Evolutionary conservation across 345 rosid species (phyloP), one percentile per base, ranked within the genome.

Genomic region (Gossypium australe): DNA sequence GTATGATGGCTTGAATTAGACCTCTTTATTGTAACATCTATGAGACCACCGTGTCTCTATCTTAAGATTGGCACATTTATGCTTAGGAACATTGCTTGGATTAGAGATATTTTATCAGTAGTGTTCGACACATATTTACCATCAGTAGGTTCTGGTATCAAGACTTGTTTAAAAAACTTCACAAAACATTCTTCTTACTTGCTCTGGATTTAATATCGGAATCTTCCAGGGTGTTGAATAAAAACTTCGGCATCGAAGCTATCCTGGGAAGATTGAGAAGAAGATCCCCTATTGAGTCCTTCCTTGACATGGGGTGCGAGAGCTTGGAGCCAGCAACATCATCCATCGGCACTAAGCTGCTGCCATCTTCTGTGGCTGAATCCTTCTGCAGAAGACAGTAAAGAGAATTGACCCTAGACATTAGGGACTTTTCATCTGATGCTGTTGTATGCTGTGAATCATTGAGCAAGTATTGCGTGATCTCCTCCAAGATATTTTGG

Each of bases 241-340:
- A 64, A 79, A 89, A 81, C 73, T 84, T 84, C 0, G 88, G 92
- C 27, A 87, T 79, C 41, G 96, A 89, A 9, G 90, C 86, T 11
- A 91, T 91, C 77, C 89, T 78, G 10, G 92, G 96, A 56, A 89
- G 93, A 75, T 81, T 81, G 67, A 86, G 87, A 68, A 90, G 85
- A 83, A 86, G 84, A 22, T 89, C 96, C 57, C 87, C 88, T 4
- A 84, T 78, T 0, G 92, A 87, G 51, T 90, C 93, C 43, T 87
- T 86, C 72, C 92, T 85, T 1, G 80, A 82, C 89, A 88, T 84
- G 24, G 78, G 74, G 12, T 55, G 60, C 11, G 71, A 47, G 44
- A 49, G 81, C 82, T 81, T 81, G 81, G 74, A 62, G 57, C 84
- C 71, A 41, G 78, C 78, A 45, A 59, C 67, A 25, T 76, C 78